Percentiles rank a stretch among this genome's conserved stretches.
Evolutionary conservation across 805 yeast genomes (phyloP).

Genomic region (Candida sonorensis): DNA sequence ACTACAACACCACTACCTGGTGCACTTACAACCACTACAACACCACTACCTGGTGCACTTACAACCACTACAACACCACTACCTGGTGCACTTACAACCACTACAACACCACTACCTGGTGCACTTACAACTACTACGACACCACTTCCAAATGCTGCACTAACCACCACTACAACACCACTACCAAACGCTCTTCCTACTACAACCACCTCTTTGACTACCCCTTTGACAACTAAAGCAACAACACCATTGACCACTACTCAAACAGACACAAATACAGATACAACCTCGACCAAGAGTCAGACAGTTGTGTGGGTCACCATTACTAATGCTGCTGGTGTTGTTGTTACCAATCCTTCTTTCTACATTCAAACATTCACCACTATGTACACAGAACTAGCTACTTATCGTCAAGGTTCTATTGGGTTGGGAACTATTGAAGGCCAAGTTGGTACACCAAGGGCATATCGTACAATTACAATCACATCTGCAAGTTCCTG

Average conservation of each 20-base stretch:
- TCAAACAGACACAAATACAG: conserved; percentile 1
- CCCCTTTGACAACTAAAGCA: too few species aligned
- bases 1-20: conserved; percentile 2
- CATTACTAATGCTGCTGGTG: conserved; percentile 40
- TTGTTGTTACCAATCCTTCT: conserved; percentile 38
- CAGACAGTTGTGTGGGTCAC: conserved; percentile 12
- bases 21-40: conserved; percentile 1
- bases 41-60: conserved; percentile 1
- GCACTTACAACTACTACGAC: conserved; percentile 1
- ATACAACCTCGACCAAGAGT: conserved; percentile 1
- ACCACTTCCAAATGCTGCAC: conserved; percentile 2
- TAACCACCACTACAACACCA: not conserved
- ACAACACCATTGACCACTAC: conserved; percentile 2
- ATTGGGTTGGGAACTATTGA: conserved; percentile 70
- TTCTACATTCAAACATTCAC: conserved; percentile 46
- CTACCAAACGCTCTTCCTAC: too few species aligned
- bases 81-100: not conserved
- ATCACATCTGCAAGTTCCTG: too few species aligned
- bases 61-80: conserved; percentile 2
- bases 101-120: conserved; percentile 2
- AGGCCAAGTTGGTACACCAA: conserved; percentile 61
- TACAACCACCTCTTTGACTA: too few species aligned
- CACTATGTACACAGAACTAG: conserved; percentile 35
- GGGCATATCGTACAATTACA: conserved; percentile 33
- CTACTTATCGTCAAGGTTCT: conserved; percentile 49